Percentiles rank a stretch among this genome's conserved stretches.
These are phyloP conservation scores for Adansonia madagascariensis DNA, from an alignment of 441 rosid genomes.

Conservation along the genomic window DNA sequence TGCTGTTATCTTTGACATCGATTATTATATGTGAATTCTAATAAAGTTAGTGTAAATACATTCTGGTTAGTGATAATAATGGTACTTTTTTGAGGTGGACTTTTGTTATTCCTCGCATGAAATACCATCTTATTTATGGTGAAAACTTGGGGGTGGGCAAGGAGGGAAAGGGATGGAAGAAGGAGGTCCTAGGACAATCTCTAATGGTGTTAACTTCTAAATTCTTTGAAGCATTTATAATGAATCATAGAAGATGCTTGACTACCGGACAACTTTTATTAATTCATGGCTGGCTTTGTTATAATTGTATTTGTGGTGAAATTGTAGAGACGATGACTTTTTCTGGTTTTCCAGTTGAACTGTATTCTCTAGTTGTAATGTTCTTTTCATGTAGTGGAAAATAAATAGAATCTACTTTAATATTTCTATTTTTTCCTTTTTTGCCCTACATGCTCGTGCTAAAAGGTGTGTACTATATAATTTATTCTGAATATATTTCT, in stretches of 20 bases:
- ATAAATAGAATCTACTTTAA: neutral
- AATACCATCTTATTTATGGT: neutral
- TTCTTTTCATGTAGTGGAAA: neutral
- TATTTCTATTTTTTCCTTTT: neutral
- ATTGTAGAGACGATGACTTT: neutral
- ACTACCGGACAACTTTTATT: neutral
- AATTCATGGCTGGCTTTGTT: slow-evolving; percentile 6
- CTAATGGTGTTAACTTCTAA: neutral
- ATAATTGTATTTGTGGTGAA: neutral
- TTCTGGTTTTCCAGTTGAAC: neutral
- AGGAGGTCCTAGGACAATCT: neutral
- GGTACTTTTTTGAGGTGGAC: neutral
- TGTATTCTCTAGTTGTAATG: neutral
- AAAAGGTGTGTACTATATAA: slow-evolving; percentile 6
- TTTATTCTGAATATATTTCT: slow-evolving; percentile 10
- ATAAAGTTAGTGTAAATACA: neutral
- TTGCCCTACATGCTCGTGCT: neutral
- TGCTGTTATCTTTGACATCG: neutral
- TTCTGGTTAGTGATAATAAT: too few relatives aligned
- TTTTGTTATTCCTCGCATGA: neutral
- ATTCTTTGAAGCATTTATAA: neutral
- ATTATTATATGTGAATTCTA: neutral
- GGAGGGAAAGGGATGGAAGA: too few relatives aligned
- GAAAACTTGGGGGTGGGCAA: neutral
- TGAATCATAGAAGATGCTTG: slow-evolving; percentile 1